Evolutionary conservation across 2,329 filamentous ascomycete species (phyloP), one percentile per base, ranked within the genome.

Genomic region (Mariannaea sp.): DNA sequence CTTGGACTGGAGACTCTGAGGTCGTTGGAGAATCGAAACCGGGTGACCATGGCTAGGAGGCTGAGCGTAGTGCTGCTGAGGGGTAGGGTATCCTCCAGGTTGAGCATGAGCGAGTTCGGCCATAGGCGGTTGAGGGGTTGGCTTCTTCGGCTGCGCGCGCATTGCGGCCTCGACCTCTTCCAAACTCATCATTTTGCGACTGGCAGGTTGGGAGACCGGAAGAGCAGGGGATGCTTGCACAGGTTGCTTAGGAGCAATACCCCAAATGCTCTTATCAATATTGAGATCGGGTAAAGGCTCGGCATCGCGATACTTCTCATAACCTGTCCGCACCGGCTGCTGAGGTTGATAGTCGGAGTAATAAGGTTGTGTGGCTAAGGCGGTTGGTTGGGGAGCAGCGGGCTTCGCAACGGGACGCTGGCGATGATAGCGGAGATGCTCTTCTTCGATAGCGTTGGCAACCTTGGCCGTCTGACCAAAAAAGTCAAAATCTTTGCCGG

Each of bases 121-220:
- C 33, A 56, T 43, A 30, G 60, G 61, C 19, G 64, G 60, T n/a
- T 64, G 68, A 50, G 74, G 69, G 9, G 74, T 65, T 9, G 77
- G 74, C 57, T 80, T 80, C 64, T 83, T 81, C 26, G 83, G 75
- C 62, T 92, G 87, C 27, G 83, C 80, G 55, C 89, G 85, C 87
- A 99, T 92, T 59, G 91, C 87, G 48, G 93, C 93, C 75, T 99
- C 94, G 16, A 99, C 92, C 75, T 99, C 94, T 70, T 97, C 94
- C 67, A 99, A 73, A 66, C 91, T 97, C 88, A 99, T 87, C 75
- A 97, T 87, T 77, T 92, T 97, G 66, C 86, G 85, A 35, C 80
- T 69, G 14, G 69, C 60, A 27, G 70, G 60, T 27, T 66, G 65
- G 39, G 49, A 16, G 27, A 47, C 43, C 14, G 58, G 60, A 30